These are phyloP conservation scores for Diddensiella transvaalensis DNA, from an alignment of 805 yeast species.

Conservation along the genomic window DNA sequence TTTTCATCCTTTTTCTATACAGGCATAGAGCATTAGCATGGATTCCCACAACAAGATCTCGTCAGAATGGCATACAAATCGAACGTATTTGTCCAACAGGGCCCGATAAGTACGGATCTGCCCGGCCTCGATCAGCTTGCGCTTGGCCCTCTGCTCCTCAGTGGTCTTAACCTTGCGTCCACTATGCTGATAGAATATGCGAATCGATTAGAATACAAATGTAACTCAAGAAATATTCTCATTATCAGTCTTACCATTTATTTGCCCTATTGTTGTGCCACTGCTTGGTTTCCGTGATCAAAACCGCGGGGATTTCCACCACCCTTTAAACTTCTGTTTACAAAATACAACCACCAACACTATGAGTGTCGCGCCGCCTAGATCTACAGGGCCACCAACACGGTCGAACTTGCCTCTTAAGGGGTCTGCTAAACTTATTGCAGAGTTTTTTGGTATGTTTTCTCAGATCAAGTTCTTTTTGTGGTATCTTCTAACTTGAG, in stretches of 20 bases:
- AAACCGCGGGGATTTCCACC: too few relatives aligned
- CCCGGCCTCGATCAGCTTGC: slow-evolving; percentile 53
- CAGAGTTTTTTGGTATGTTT: slow-evolving; percentile 68
- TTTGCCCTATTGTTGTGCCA: too few relatives aligned
- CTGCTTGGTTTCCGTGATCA: too few relatives aligned
- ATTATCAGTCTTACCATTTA: too few relatives aligned
- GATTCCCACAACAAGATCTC: background rate
- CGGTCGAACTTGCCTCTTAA: slow-evolving; percentile 56
- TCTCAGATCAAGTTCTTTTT: background rate
- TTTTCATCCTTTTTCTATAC: slow-evolving; percentile 28
- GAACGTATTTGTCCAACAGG: slow-evolving; percentile 45
- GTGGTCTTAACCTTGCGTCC: slow-evolving; percentile 57
- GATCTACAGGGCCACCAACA: slow-evolving; percentile 31
- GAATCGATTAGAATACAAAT: background rate
- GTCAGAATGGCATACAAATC: slow-evolving; percentile 22
- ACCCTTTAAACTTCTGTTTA: too few relatives aligned
- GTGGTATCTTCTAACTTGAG: background rate
- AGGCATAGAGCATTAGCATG: slow-evolving; percentile 3
- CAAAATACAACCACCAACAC: background rate
- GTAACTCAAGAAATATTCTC: background rate
- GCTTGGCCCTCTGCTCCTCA: slow-evolving; percentile 51
- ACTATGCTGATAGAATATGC: slow-evolving; percentile 62
- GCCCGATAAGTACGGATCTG: slow-evolving; percentile 55
- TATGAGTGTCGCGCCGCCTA: slow-evolving; percentile 17
- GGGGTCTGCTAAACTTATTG: slow-evolving; percentile 74